Evolutionary conservation across 345 rosid species (phyloP), one percentile per base, ranked within the genome.

Genomic region (Populus nigra): DNA sequence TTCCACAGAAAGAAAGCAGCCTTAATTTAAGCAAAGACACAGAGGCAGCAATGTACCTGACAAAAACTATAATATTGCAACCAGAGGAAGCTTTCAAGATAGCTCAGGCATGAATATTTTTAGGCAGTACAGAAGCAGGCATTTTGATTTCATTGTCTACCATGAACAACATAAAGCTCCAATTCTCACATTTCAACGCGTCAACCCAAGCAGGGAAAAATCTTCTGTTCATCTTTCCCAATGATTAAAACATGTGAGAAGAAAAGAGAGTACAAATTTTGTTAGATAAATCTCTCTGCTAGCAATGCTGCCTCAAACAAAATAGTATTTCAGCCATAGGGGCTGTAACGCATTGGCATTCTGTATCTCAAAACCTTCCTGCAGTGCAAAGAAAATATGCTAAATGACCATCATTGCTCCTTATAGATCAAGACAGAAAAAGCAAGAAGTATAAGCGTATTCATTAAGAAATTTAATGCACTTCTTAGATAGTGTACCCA

Each of bases 321-420:
- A 65, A 23, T 50, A 38, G 65, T 76, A 3, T 50, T 73, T 83
- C 83, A 90, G 75, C 81, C 84, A 77, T 91, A 90, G 59, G 96
- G 96, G 77, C 82, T 89, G 87, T 90, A 90, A 35, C 91, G 89
- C 84, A 84, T 87, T 47, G 96, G 82, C 88, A 87, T 79, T 76
- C 93, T 85, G 75, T 77, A 88, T 82, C 92, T 88, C 11, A 88
- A 88, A 67, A 85, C 75, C 80, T 91, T 91, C 85, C 96, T 91
- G 91, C 85, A 83, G 49, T 12, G 62, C 7, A 70, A 27, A 74
- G 50, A 31, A 73, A 35, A 70, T 25, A 43, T 50, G 9, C 47
- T 36, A 31, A 2, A 62, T 35, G 25, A 29, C 23, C 45, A 47
- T n/a, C 39, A 53, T 68, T 3, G 43, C 68, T 38, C 68, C 73